Conservation (phyloP, 257 asterid species). For the Primulina huaijiensis region DNA sequence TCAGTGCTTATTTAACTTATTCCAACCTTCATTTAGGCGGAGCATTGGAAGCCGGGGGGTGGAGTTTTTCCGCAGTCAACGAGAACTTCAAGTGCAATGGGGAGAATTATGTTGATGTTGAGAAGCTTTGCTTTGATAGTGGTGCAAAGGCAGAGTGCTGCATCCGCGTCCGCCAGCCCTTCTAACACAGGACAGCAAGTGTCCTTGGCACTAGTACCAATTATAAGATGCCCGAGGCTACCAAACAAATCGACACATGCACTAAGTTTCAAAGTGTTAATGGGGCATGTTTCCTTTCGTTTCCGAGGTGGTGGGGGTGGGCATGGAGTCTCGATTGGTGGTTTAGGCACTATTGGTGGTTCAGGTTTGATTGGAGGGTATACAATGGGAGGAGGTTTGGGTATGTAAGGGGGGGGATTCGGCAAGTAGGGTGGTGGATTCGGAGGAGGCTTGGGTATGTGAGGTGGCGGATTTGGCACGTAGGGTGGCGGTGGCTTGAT, state of each 20-base stretch:
- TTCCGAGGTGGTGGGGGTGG: constrained; percentile 29
- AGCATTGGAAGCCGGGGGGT: constrained; percentile 59
- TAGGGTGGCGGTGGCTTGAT: constrained; percentile 15
- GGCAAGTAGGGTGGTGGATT: not conserved
- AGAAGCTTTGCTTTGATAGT: constrained; percentile 59
- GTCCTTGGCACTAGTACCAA: constrained; percentile 47
- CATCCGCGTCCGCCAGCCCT: constrained; percentile 43
- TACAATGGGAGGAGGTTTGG: constrained; percentile 36
- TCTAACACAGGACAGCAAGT: constrained; percentile 44
- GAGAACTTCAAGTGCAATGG: constrained; percentile 62
- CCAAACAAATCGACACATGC: constrained; percentile 48
- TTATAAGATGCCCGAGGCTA: constrained; percentile 51
- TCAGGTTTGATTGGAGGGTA: constrained; percentile 23
- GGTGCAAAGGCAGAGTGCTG: constrained; percentile 73
- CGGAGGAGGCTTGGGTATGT: constrained; percentile 39
- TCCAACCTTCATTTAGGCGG: constrained; percentile 28
- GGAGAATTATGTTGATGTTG: constrained; percentile 47
- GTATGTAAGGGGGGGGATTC: constrained; percentile 19
- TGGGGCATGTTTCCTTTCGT: constrained; percentile 43
- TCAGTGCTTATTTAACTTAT: too few relatives aligned
- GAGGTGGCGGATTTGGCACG: constrained; percentile 20
- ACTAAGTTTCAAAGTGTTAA: constrained; percentile 46
- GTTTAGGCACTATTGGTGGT: constrained; percentile 22
- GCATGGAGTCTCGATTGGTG: constrained; percentile 22
- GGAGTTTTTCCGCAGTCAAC: constrained; percentile 61